Conservation (phyloP, 768 basidiomycete genomes). For the Macrolepiota dolichaula region DNA sequence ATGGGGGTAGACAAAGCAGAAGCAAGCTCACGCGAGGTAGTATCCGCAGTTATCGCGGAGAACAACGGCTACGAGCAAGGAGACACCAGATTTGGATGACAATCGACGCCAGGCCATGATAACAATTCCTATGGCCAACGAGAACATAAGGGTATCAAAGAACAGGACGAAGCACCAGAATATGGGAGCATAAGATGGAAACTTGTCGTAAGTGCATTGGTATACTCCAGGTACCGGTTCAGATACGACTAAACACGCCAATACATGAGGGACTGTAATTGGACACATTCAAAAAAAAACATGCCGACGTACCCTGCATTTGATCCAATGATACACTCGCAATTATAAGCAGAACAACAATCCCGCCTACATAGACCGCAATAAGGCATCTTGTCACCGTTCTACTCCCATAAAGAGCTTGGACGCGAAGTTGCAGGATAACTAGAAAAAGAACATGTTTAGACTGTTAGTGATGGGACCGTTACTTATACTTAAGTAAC, state of each 20-base stretch:
- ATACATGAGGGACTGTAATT: background rate
- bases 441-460: conserved; percentile 12
- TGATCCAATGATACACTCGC: conserved; percentile 6
- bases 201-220: conserved; percentile 8
- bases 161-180: conserved; percentile 27
- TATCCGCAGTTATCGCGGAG: conserved; percentile 25
- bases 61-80: conserved; percentile 19
- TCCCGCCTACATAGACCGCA: conserved; percentile 18
- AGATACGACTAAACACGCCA: conserved; percentile 5
- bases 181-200: conserved; percentile 20
- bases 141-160: conserved; percentile 25
- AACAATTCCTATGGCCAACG: conserved; percentile 21
- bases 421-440: conserved; percentile 15
- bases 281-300: background rate
- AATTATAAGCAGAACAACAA: conserved; percentile 15
- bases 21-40: conserved; percentile 21
- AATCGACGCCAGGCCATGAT: background rate
- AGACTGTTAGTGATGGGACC: background rate
- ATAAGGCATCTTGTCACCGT: conserved; percentile 15
- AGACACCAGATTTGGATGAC: background rate
- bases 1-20: no score
- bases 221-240: conserved; percentile 8
- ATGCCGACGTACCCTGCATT: conserved; percentile 14
- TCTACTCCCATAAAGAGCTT: conserved; percentile 19
- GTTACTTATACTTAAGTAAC: background rate